phyloP scores from a whole-genome alignment of 352 stramenopile genomes.

The Peronospora farinosa region DNA sequence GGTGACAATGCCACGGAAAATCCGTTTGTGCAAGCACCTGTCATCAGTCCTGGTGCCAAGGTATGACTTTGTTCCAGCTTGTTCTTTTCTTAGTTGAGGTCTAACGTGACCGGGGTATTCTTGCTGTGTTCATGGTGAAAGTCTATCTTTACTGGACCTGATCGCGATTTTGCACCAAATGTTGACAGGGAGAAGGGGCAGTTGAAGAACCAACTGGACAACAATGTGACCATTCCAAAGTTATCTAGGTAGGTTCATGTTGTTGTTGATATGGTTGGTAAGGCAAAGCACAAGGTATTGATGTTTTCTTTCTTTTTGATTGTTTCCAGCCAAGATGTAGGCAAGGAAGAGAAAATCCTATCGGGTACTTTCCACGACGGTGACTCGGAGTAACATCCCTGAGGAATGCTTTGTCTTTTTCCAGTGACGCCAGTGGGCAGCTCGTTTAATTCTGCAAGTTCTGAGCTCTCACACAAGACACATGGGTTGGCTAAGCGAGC shows the following conservation, averaged over 20 bases:
- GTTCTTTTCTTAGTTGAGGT: neutral
- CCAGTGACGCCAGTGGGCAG: neutral
- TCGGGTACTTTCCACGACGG: slow-evolving; percentile 57
- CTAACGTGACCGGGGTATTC: neutral
- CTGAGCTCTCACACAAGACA: neutral
- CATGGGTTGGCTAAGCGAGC: neutral
- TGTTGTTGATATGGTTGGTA: neutral
- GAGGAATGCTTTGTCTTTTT: neutral
- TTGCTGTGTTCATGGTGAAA: slow-evolving; percentile 8
- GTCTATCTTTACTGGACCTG: slow-evolving; percentile 30
- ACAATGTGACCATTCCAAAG: slow-evolving; percentile 34
- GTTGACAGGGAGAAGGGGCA: slow-evolving; percentile 30
- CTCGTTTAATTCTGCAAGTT: neutral
- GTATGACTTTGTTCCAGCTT: slow-evolving; percentile 10
- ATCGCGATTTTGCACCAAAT: slow-evolving; percentile 35
- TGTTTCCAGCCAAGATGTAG: slow-evolving; percentile 35
- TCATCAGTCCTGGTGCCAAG: slow-evolving; percentile 27
- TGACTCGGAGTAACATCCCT: slow-evolving; percentile 42
- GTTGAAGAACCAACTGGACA: slow-evolving; percentile 40
- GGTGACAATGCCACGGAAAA: slow-evolving; percentile 41
- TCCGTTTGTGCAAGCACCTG: slow-evolving; percentile 43
- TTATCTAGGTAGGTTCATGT: slow-evolving; percentile 28
- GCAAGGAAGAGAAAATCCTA: slow-evolving; percentile 64
- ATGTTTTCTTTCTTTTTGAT: neutral
- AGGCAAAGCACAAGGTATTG: neutral